phyloP scores from a whole-genome alignment of 805 yeast genomes.

The Saccharomycopsis capsularis region DNA sequence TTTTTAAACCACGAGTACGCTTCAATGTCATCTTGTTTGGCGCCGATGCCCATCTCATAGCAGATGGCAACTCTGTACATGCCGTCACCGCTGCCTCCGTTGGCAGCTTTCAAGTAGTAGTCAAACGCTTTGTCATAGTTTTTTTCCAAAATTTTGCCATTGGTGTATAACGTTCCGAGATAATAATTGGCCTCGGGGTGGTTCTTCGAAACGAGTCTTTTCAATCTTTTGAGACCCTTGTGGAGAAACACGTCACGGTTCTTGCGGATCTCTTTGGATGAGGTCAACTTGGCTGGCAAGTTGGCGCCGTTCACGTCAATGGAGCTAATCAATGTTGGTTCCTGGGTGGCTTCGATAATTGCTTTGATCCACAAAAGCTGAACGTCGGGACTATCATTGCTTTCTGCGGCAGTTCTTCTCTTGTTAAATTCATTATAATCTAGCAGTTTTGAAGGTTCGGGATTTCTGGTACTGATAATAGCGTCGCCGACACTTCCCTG shows the following conservation, averaged over 20 bases:
- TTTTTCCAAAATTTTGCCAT: slow-evolving; percentile 41
- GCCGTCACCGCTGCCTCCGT: slow-evolving; percentile 49
- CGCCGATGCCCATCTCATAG: slow-evolving; percentile 59
- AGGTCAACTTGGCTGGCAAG: slow-evolving; percentile 33
- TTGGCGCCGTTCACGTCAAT: slow-evolving; percentile 43
- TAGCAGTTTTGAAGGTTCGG: slow-evolving; percentile 11
- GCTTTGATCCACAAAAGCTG: slow-evolving; percentile 61
- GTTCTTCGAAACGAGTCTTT: slow-evolving; percentile 45
- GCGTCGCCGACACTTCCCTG: slow-evolving; percentile 5
- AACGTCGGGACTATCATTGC: slow-evolving; percentile 35
- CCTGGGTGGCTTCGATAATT: slow-evolving; percentile 41
- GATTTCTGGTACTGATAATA: slow-evolving; percentile 6
- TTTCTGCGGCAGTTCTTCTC: slow-evolving; percentile 15
- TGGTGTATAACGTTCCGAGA: slow-evolving; percentile 54
- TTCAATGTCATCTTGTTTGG: slow-evolving; percentile 35
- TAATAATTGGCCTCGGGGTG: slow-evolving; percentile 52
- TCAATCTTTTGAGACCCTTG: slow-evolving; percentile 54
- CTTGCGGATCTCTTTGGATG: slow-evolving; percentile 37
- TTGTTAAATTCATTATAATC: slow-evolving; percentile 17
- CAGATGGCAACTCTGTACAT: slow-evolving; percentile 67
- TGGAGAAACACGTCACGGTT: slow-evolving; percentile 49
- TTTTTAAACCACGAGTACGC: slow-evolving; percentile 49
- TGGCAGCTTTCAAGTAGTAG: slow-evolving; percentile 53
- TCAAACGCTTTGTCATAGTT: slow-evolving; percentile 58
- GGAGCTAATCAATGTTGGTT: slow-evolving; percentile 36